Evolutionary conservation across 2,329 filamentous ascomycete species (phyloP), one percentile per base, ranked within the genome.

Genomic region (Calonectria henricotiae): DNA sequence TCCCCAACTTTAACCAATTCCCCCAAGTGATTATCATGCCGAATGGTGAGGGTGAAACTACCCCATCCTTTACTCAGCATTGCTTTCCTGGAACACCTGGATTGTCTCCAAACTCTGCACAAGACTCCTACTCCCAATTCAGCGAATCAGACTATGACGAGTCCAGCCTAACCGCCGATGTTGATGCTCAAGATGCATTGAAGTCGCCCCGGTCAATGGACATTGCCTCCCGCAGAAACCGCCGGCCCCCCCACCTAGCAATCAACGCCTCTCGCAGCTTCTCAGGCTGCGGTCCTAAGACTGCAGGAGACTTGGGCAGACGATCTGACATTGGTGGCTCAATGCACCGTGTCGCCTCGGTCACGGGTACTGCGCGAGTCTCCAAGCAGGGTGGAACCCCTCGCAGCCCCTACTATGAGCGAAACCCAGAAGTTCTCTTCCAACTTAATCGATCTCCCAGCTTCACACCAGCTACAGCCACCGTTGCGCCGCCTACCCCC

Each of bases 301-400:
- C 86, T 0, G 85, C 83, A 1, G 73, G 86, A 5, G 88, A 89
- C n/a, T 78, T 83, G 64, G 75, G 82, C 20, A 84, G 84, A 74
- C 81, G 86, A 37, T 73, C 80, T 20, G 87, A 89, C 27, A 80
- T 83, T 20, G 80, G 83, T 2, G 84, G 84, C 69, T 85, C 86
- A 2, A 88, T 90, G 80, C 85, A 87, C 27, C 85, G 88, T 47
- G 88, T 89, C 49, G 85, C 86, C 15, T 90, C 88, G 2, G 83
- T 86, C 9, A 85, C 83, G 4, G 86, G 87, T 6, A 77, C 80
- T 30, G 80, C 77, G 3, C 78, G 82, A 44, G 76, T 83, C 30
- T 77, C 75, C 58, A 84, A 84, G 70, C 67, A 73, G 5, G 73
- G 71, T 2, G 76, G 74, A 43, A 79, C 78, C 2, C 81, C 81